phyloP scores from a whole-genome alignment of 2,329 filamentous ascomycete species.

The Calonectria leucothoes region DNA sequence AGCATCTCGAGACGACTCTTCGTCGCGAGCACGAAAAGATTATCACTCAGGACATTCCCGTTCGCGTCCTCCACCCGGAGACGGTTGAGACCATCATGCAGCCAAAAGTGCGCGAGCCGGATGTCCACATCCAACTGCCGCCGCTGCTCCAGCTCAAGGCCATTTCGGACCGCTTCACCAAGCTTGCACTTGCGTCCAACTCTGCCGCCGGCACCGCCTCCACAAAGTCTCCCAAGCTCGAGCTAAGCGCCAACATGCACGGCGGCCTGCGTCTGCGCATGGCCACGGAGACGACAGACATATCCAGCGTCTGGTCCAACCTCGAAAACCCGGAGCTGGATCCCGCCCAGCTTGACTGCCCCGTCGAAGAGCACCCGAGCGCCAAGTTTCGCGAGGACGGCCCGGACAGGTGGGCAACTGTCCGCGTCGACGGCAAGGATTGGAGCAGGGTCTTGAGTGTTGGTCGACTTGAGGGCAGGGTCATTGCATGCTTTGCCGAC shows the following conservation, averaged over 20 bases:
- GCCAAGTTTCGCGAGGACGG: conserved; percentile 81
- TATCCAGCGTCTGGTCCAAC: conserved; percentile 86
- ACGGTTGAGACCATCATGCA: conserved; percentile 95
- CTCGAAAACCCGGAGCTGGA: conserved; percentile 91
- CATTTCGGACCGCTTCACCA: conserved; percentile 95
- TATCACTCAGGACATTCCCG: conserved; percentile 96
- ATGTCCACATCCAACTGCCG: conserved; percentile 93
- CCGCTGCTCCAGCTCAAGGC: conserved; percentile 89
- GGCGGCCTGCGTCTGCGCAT: conserved; percentile 85
- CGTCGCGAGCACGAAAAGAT: conserved; percentile 85
- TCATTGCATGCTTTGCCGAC: conserved; percentile 91
- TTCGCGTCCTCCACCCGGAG: conserved; percentile 85
- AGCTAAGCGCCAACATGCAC: conserved; percentile 94
- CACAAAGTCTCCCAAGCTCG: conserved; percentile 73
- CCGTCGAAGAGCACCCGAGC: conserved; percentile 83
- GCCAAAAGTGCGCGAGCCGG: conserved; percentile 88
- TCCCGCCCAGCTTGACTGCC: conserved; percentile 77
- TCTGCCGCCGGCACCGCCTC: conserved; percentile 55
- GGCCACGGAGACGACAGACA: conserved; percentile 84
- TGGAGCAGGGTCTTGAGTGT: conserved; percentile 97
- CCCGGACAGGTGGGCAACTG: conserved; percentile 87
- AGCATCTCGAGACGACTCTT: conserved; percentile 67
- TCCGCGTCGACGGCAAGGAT: conserved; percentile 91
- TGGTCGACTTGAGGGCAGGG: conserved; percentile 86
- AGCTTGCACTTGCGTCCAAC: conserved; percentile 72